Percentiles rank a stretch among this genome's conserved stretches.
Conservation (phyloP, 352 stramenopile genomes). For the Stephanocyclus meneghinianus region DNA sequence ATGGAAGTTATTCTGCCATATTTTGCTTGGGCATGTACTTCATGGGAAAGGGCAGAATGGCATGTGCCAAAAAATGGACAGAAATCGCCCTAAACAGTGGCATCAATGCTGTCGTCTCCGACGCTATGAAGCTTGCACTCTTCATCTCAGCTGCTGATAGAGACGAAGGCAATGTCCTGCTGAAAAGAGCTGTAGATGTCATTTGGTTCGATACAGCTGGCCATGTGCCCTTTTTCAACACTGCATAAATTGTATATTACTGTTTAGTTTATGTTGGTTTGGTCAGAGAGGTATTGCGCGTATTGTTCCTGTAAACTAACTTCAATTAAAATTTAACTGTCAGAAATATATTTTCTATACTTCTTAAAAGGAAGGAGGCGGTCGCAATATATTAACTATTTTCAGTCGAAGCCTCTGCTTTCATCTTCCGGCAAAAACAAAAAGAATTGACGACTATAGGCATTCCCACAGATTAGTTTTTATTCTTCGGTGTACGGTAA, state of each 20-base stretch:
- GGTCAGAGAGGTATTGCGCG: too few relatives aligned
- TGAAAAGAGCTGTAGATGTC: constrained; percentile 27
- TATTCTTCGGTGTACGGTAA: constrained; percentile 20
- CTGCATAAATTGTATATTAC: constrained; percentile 20
- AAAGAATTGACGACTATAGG: too few relatives aligned
- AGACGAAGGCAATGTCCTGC: constrained; percentile 24
- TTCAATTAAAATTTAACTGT: too few relatives aligned
- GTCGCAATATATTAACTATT: too few relatives aligned
- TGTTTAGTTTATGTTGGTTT: neutral
- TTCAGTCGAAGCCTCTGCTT: too few relatives aligned
- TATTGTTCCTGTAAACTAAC: too few relatives aligned
- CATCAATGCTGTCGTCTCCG: constrained; percentile 36
- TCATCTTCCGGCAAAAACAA: too few relatives aligned
- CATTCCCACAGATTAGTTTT: too few relatives aligned
- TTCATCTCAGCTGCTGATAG: constrained; percentile 35
- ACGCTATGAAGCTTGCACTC: constrained; percentile 50
- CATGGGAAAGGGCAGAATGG: constrained; percentile 43
- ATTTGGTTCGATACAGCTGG: constrained; percentile 39
- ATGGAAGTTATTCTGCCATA: constrained; percentile 38
- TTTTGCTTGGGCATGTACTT: constrained; percentile 47
- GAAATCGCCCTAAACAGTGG: constrained; percentile 20
- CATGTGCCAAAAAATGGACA: constrained; percentile 29
- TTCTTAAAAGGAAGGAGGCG: too few relatives aligned
- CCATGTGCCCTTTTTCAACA: constrained; percentile 33
- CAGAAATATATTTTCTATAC: too few relatives aligned